Percentiles rank a stretch among this genome's conserved stretches.
Evolutionary conservation across 495 filamentous ascomycete genomes (phyloP).

Genomic region (Lophiostoma macrostomum): DNA sequence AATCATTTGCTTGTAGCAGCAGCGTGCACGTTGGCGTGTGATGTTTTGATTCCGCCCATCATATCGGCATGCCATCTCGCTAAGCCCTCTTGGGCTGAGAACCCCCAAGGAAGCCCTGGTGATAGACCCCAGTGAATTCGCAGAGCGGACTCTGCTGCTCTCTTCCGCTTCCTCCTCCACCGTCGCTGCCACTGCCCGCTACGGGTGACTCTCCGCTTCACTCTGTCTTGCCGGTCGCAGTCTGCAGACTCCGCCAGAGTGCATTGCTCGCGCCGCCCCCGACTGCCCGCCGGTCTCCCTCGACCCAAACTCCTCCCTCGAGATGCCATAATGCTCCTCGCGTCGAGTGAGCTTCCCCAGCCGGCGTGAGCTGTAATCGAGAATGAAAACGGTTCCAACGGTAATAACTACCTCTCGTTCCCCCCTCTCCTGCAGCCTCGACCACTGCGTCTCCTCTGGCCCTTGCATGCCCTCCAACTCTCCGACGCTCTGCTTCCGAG

Average conservation of each 20-base stretch:
- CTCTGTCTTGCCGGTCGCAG: not conserved
- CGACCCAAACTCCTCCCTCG: slow-evolving; percentile 17
- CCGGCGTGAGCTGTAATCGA: slow-evolving; percentile 27
- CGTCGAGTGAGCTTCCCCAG: slow-evolving; percentile 29
- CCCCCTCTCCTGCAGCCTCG: slow-evolving; percentile 3
- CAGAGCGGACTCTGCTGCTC: slow-evolving; percentile 12
- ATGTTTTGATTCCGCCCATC: slow-evolving; percentile 22
- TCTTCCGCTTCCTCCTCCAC: slow-evolving; percentile 12
- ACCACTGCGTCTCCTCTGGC: not conserved
- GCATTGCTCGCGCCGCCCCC: not conserved
- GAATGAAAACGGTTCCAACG: slow-evolving; percentile 40
- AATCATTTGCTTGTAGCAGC: too few relatives aligned
- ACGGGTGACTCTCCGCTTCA: not conserved
- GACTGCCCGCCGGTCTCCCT: slow-evolving; percentile 1
- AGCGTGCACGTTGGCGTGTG: not conserved
- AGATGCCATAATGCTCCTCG: slow-evolving; percentile 32
- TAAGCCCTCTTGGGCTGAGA: slow-evolving; percentile 8
- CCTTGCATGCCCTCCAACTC: slow-evolving; percentile 22
- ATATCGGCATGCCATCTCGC: slow-evolving; percentile 18
- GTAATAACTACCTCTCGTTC: slow-evolving; percentile 15
- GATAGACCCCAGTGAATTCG: slow-evolving; percentile 10
- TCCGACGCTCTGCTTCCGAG: slow-evolving; percentile 18
- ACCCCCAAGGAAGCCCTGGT: slow-evolving; percentile 6
- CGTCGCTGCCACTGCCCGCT: not conserved
- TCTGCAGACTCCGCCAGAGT: not conserved